Evolutionary conservation across 2,329 filamentous ascomycete genomes (phyloP), one percentile per base, ranked within the genome.

Genomic region (Aureobasidium sp.): DNA sequence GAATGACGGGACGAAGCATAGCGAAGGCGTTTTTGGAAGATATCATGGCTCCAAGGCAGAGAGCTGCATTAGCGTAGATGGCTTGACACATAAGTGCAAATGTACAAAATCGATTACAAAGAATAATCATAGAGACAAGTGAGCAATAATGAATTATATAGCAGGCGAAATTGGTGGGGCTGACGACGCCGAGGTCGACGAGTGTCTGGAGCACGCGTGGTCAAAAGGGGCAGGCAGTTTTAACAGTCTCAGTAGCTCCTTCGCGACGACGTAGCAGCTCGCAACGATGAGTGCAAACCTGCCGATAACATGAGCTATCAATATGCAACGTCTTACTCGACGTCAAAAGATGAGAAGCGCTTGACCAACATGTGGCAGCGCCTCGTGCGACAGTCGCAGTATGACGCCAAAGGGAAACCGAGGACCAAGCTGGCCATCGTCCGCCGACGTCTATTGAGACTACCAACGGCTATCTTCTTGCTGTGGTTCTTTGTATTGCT

Each of bases 401-500:
- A 61, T 29, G 44, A 55, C 30, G 50, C 49, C 49, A 61, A 61
- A 54, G 60, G 50, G 29, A 47, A 51, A 48, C 60, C 60, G 32
- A 41, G 36, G 39, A 61, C 47, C 3, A 49, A 27, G 34, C 44
- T 53, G 50, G 36, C 51, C 36, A 54, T 58, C 11, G 25, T 59
- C 10, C 47, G 54, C 27, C 47, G 47, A 21, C 45, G 61, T 25
- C 29, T 62, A n/a, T n/a, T 59, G 25, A 59, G 45, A 21, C 21
- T 62, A 16, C 61, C 53, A 3, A 39, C 64, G 7, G 49, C 92
- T 71, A 90, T 93, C 68, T 51, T 67, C 16, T 14, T 70, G 1
- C 63, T 92, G 49, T 99, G 94, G 93, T 68, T 91, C 44, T 73
- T 90, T 27, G 81, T 89, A 25, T 69, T 99, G 64, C 84, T 94